These are phyloP conservation scores for Seiridium cupressi DNA, from an alignment of 2,329 filamentous ascomycete genomes.

Conservation along the genomic window DNA sequence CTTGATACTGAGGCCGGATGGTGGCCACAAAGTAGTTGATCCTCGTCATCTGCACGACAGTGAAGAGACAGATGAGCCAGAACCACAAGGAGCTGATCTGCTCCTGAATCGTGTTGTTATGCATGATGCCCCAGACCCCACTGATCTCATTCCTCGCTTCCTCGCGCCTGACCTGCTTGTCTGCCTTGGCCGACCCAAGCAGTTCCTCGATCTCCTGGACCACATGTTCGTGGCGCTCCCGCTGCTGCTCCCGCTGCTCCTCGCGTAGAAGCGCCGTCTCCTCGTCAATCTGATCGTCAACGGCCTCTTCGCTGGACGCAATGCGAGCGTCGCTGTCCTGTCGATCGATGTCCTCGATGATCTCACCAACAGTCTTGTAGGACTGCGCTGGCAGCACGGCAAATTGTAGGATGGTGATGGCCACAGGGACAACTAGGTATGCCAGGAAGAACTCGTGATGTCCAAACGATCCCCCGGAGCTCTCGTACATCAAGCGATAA, in stretches of 20 bases:
- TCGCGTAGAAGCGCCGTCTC: conserved; percentile 53
- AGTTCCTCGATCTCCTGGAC: conserved; percentile 72
- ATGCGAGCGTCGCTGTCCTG: conserved; percentile 31
- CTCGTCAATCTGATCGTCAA: conserved; percentile 59
- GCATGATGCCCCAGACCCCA: conserved; percentile 85
- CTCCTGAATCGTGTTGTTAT: conserved; percentile 65
- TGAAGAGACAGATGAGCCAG: conserved; percentile 78
- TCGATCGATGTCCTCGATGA: conserved; percentile 70
- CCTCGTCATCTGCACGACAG: conserved; percentile 71
- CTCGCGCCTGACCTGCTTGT: conserved; percentile 64
- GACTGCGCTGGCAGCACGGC: conserved; percentile 71
- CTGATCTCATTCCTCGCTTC: conserved; percentile 68
- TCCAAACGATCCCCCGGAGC: conserved; percentile 52
- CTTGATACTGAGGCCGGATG: conserved; percentile 76
- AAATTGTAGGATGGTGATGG: conserved; percentile 66
- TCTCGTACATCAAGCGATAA: conserved; percentile 70
- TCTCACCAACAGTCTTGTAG: conserved; percentile 83
- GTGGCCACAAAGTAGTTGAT: conserved; percentile 96
- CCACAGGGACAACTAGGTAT: conserved; percentile 68
- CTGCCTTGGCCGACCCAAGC: conserved; percentile 61
- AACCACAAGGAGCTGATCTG: conserved; percentile 86
- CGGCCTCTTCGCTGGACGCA: conserved; percentile 27
- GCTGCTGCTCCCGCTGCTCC: conserved; percentile 58
- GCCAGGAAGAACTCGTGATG: conserved; percentile 67
- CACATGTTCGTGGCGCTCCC: conserved; percentile 59